A percentile compares a stretch with the other conserved stretches of the same genome.
These are phyloP conservation scores for Cylindrodendrum hubeiense DNA, from an alignment of 2,329 filamentous ascomycete genomes.

Conservation along the genomic window DNA sequence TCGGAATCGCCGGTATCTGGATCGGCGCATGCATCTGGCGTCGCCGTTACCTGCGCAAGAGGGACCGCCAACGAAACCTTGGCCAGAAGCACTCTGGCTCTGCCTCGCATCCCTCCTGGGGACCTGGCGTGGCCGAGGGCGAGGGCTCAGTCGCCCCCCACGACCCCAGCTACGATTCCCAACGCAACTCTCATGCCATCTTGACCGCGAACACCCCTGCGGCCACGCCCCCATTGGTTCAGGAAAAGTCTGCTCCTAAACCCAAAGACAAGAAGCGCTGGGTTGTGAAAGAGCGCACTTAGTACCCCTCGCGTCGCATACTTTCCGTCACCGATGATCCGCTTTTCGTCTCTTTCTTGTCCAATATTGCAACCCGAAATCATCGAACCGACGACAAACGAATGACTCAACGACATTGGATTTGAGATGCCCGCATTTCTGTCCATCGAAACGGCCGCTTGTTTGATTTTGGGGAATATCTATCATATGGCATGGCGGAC, in stretches of 20 bases:
- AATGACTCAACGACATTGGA: conserved; percentile 26
- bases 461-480: conserved; percentile 18
- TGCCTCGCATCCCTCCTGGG: conserved; percentile 51
- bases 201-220: conserved; percentile 36
- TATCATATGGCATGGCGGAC: conserved; percentile 6
- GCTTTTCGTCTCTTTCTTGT: conserved; percentile 23
- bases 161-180: conserved; percentile 42
- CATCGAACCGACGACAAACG: conserved; percentile 29
- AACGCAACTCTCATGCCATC: conserved; percentile 41
- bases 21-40: conserved; percentile 78
- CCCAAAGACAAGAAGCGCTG: conserved; percentile 61
- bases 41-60: conserved; percentile 78
- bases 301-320: conserved; percentile 25
- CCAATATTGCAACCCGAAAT: conserved; percentile 18
- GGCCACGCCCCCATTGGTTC: conserved; percentile 16
- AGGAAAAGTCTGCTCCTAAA: conserved; percentile 47
- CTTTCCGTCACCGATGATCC: conserved; percentile 14
- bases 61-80: conserved; percentile 63
- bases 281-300: conserved; percentile 59
- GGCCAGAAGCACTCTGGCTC: conserved; percentile 56
- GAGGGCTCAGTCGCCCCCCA: conserved; percentile 44
- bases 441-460: conserved; percentile 37
- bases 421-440: conserved; percentile 25
- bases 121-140: conserved; percentile 48
- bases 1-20: conserved; percentile 77